Conservation (phyloP, 2,329 filamentous ascomycete species). For the Aureobasidium zeae region DNA sequence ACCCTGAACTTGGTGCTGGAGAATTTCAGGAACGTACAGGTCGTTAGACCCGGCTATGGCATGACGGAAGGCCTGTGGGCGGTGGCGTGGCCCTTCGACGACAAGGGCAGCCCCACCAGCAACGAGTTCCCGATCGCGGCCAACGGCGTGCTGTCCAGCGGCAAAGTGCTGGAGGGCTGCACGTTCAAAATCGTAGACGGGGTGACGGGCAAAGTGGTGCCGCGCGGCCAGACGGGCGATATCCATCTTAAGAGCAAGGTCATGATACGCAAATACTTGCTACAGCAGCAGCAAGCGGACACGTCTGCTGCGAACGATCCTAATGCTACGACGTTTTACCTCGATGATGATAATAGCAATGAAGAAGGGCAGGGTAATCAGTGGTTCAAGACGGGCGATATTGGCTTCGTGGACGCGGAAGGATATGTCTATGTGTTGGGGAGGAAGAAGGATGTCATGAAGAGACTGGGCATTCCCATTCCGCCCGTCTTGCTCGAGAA, state of each 20-base stretch:
- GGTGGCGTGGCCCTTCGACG: background rate
- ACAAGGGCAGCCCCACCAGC: too few species aligned
- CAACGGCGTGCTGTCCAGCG: background rate
- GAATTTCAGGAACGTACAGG: too few species aligned
- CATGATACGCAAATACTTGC: background rate
- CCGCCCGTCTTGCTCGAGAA: constrained; percentile 6
- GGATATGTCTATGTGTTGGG: background rate
- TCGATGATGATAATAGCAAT: too few species aligned
- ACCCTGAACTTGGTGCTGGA: background rate
- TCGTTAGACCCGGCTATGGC: background rate
- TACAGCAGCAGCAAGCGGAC: too few species aligned
- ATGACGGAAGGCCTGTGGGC: constrained; percentile 5
- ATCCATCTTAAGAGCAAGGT: background rate
- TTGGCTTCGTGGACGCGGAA: background rate
- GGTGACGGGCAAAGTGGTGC: background rate
- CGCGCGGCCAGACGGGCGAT: background rate
- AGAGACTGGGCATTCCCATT: background rate
- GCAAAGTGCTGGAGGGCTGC: background rate
- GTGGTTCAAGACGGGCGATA: constrained; percentile 9
- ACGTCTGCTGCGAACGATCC: background rate
- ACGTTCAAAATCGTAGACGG: background rate
- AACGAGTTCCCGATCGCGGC: too few species aligned
- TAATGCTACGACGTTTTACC: constrained; percentile 1
- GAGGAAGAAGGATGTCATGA: constrained; percentile 10
- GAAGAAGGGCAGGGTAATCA: background rate